Evolutionary conservation across 1,139 yeast species (phyloP), one percentile per base, ranked within the genome.

Genomic region (Lodderomyces elongisporus): DNA sequence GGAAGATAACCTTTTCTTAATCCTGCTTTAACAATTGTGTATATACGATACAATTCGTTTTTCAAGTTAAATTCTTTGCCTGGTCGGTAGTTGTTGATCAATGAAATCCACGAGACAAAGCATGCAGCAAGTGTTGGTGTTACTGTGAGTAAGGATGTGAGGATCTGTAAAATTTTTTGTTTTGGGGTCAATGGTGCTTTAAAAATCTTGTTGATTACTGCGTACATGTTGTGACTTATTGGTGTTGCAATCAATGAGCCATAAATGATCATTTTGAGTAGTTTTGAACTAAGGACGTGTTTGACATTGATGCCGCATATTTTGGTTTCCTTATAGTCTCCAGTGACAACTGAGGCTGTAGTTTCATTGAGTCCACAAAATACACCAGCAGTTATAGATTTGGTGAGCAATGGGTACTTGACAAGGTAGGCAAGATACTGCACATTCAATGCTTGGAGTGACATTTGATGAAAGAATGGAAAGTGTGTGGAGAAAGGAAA

Each of bases 231-330:
- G 54, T 87, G 95, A 16, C 85, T 69, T 28, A 84, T 60, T 4
- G 96, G 95, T 0, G 95, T 84, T 18, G 78, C 72, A 17, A 87
- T 67, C 14, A 73, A 55, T 31, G 78, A 68, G 0, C 95, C 94
- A 53, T 81, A 87, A 5, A 83, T 49, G 5, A 84, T 78, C 85
- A 87, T 80, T 40, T 74, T 67, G 20, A 76, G 62, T 34, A 79
- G 72, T 45, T 78, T 74, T 13, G 58, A 50, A 35, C 70, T 64
- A 29, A 70, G 43, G 5, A 67, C 59, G 42, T 70, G 75, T 17
- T 59, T 62, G 21, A 64, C 29, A 10, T 40, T 43, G 18, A 38
- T 6, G 2, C 40, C 42, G 2, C 37, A 38, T 27, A 48, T 40
- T 15, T 37, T 42, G 8, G 40, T 33, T 24, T 48, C 47, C 25